phyloP scores from a whole-genome alignment of 139 green algal genomes.

The Picochlorum sp. region DNA sequence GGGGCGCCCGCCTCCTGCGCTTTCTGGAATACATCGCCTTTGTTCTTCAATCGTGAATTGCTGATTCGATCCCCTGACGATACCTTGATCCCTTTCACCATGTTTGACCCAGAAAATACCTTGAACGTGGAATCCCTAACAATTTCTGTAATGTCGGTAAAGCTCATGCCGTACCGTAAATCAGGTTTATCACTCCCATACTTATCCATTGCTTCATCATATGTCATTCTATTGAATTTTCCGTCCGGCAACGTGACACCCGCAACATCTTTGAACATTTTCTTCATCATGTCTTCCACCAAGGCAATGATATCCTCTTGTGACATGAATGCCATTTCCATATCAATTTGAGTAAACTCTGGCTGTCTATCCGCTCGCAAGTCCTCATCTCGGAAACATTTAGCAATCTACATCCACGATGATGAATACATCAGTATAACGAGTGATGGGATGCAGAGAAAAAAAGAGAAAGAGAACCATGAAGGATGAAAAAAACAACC shows the following conservation, averaged over 20 bases:
- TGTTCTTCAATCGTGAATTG: conserved; percentile 75
- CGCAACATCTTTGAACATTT: conserved; percentile 54
- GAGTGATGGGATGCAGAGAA: background rate
- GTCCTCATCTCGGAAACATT: conserved; percentile 96
- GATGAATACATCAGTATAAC: conserved; percentile 15
- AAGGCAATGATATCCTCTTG: conserved; percentile 74
- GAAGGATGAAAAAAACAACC: conserved; percentile 6
- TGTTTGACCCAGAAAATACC: conserved; percentile 73
- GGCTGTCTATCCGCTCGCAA: conserved; percentile 89
- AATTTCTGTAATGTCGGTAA: conserved; percentile 52
- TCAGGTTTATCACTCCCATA: conserved; percentile 84
- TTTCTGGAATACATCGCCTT: conserved; percentile 62
- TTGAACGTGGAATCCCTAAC: conserved; percentile 66
- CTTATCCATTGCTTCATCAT: conserved; percentile 79
- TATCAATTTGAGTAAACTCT: conserved; percentile 97
- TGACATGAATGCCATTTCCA: conserved; percentile 92
- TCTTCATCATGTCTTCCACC: conserved; percentile 68
- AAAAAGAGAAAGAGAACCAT: background rate
- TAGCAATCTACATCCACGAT: conserved; percentile 32
- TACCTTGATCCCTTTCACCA: conserved; percentile 78
- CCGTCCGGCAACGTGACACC: conserved; percentile 41
- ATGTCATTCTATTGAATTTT: conserved; percentile 75
- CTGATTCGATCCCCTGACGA: conserved; percentile 68
- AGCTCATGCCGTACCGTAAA: conserved; percentile 75
- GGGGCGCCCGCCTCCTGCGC: conserved; percentile 21